Conservation (phyloP, 495 filamentous ascomycete genomes). For the Aspergillus kassunensis region DNA sequence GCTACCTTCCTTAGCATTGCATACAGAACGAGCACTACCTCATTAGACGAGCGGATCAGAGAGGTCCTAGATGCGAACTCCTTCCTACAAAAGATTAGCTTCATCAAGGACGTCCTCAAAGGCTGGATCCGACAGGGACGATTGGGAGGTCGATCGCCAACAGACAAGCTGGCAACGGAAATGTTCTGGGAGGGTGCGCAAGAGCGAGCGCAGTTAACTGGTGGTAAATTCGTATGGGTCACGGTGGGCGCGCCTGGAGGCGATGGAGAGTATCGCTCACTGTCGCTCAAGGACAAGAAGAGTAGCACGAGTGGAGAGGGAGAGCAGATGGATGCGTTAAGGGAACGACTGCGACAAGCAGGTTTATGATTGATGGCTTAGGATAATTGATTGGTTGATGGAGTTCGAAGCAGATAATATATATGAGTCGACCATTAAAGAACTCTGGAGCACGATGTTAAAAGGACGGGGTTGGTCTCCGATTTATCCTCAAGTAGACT, state of each 20-base stretch:
- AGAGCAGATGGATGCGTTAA: slow-evolving; percentile 32
- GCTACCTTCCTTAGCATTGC: slow-evolving; percentile 58
- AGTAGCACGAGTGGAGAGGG: slow-evolving; percentile 16
- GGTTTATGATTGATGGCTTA: slow-evolving; percentile 30
- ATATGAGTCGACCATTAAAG: neutral
- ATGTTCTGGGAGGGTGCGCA: slow-evolving; percentile 66
- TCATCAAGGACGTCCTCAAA: slow-evolving; percentile 64
- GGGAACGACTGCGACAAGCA: slow-evolving; percentile 29
- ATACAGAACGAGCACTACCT: slow-evolving; percentile 45
- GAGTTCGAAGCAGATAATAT: neutral
- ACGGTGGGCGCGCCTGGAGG: slow-evolving; percentile 74
- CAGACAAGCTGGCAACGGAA: slow-evolving; percentile 38
- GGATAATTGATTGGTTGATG: neutral
- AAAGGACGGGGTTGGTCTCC: neutral
- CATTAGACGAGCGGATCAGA: slow-evolving; percentile 53
- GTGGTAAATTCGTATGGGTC: slow-evolving; percentile 76
- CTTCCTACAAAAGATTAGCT: slow-evolving; percentile 74
- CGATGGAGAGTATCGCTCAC: slow-evolving; percentile 53
- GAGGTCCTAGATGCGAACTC: slow-evolving; percentile 70
- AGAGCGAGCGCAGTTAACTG: slow-evolving; percentile 46
- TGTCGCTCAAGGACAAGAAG: slow-evolving; percentile 35
- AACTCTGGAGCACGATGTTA: too few relatives aligned
- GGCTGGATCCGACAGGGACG: slow-evolving; percentile 71
- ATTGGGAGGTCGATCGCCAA: slow-evolving; percentile 48
- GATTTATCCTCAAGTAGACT: slow-evolving; percentile 4